Evolutionary conservation across 257 asterid species (phyloP), one percentile per base, ranked within the genome.

Genomic region (Anisodus acutangulus): DNA sequence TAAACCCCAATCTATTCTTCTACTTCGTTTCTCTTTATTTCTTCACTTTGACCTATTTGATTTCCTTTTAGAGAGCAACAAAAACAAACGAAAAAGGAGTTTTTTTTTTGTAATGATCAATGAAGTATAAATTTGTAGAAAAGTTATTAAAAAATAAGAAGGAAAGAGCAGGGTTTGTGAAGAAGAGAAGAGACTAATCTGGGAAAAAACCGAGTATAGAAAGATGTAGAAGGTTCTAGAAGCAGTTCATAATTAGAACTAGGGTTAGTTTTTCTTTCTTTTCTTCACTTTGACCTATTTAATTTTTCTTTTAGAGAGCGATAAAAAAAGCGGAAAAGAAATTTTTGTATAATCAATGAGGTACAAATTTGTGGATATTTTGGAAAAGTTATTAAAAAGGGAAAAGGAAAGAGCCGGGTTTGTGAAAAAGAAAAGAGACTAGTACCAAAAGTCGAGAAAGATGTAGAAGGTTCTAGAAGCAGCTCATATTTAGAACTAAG

Each of bases 1-100:
- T 89, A 90, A 9, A 83, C 86, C 47, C 91, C 91, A 90, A 89
- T 89, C 53, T 82, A 66, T 49, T 51, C 83, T 55, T 81, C 58
- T 82, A 51, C 85, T 31, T 87, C 84, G 35, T 67, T 86, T 85
- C 86, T 74, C 35, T 31, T 31, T 31, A 31, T 87, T 86, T 89
- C 82, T 85, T 87, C 45, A 41, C 45, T 41, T 41, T 41, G 4
- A 58, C 86, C 57, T 69, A 68, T 49, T 80, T 83, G 71, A 4
- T 43, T 17, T 57, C 17, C 22, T 49, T 45, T 31, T 41, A 6
- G 6, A 41, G 45, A 41, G 6, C 8, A 55, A 55, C 5, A 55
- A 55, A 55, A 12, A 13, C 60, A 6, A 49, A n/a, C 67, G 49
- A 26, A 59, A 6, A 1, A 1, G 10, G 9, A 13, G 35, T 31